phyloP scores from a whole-genome alignment of 805 yeast species.

The Candida coquimbonensis region DNA sequence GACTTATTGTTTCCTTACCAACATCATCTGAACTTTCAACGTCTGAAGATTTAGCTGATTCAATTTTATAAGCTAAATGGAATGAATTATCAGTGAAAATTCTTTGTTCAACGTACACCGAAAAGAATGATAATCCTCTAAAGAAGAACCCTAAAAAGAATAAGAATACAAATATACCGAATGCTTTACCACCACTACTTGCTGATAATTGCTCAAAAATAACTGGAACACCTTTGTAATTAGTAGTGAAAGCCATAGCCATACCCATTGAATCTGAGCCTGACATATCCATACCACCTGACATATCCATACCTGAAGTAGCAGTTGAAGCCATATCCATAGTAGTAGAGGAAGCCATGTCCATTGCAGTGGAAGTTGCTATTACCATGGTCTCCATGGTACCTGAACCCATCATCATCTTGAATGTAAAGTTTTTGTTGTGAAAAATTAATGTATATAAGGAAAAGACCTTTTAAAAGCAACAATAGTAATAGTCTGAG shows the following conservation, averaged over 20 bases:
- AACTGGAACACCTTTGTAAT: constrained; percentile 52
- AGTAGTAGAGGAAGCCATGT: constrained; percentile 1
- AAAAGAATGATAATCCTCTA: constrained; percentile 51
- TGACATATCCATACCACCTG: background rate
- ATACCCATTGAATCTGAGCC: constrained; percentile 37
- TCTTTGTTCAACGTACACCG: constrained; percentile 59
- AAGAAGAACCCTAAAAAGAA: constrained; percentile 52
- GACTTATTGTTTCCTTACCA: background rate
- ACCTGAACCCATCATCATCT: constrained; percentile 25
- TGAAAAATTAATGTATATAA: background rate
- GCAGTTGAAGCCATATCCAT: constrained; percentile 13
- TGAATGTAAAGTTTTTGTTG: constrained; percentile 2
- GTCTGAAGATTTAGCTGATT: background rate
- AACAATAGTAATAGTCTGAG: no score
- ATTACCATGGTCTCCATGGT: constrained; percentile 15
- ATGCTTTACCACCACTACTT: constrained; percentile 49
- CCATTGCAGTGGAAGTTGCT: constrained; percentile 7
- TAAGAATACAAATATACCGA: constrained; percentile 63
- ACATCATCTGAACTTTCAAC: background rate
- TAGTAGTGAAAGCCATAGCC: constrained; percentile 42
- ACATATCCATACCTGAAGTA: background rate
- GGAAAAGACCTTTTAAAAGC: no score
- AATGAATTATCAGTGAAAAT: constrained; percentile 32
- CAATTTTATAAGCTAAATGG: background rate
- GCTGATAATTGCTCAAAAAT: constrained; percentile 52